A percentile compares a stretch with the other conserved stretches of the same genome.
Conservation (phyloP, 208 protist genomes). For the Entamoeba moshkovskii region DNA sequence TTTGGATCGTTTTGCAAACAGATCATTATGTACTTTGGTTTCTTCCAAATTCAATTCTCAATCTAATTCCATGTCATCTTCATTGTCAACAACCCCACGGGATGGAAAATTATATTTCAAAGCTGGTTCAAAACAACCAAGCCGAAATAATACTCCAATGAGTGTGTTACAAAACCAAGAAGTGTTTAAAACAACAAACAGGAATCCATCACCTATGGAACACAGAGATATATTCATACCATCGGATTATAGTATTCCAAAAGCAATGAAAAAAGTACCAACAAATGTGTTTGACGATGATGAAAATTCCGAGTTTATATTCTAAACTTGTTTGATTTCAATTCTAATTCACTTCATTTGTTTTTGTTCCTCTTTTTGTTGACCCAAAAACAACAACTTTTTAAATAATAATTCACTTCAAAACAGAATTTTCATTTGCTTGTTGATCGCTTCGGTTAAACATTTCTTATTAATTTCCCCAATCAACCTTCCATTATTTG, state of each 20-base stretch:
- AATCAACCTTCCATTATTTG: neutral
- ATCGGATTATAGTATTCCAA: neutral
- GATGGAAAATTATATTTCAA: neutral
- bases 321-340: too few species aligned
- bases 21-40: neutral
- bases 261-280: neutral
- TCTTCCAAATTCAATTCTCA: neutral
- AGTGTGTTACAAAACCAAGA: neutral
- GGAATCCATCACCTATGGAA: neutral
- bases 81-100: neutral
- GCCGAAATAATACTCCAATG: neutral
- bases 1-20: neutral
- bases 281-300: neutral
- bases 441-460: neutral
- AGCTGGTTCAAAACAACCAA: neutral
- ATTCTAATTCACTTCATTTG: too few species aligned
- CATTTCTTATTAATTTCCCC: neutral
- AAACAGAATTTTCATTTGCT: conserved; percentile 4
- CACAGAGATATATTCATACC: neutral
- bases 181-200: neutral
- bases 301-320: neutral
- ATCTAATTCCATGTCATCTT: neutral
- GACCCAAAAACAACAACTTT: too few species aligned
- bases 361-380: too few species aligned
- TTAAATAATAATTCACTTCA: neutral